Percentiles rank a stretch among this genome's conserved stretches.
Conservation (phyloP, 306 rosid species). For the Medicago arabica region DNA sequence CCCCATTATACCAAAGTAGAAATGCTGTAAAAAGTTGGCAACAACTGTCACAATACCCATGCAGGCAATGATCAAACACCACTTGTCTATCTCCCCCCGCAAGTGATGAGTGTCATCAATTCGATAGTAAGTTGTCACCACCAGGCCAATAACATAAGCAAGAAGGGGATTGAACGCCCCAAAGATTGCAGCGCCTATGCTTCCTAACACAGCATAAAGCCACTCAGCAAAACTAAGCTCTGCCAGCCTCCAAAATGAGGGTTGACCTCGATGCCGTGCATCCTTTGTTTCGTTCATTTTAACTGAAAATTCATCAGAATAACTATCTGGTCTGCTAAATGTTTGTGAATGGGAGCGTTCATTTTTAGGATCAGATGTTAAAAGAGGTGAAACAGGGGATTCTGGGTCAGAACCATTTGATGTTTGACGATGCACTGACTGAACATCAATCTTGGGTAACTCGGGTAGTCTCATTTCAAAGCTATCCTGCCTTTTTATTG, state of each 20-base stretch:
- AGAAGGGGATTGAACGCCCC: slow-evolving; percentile 99
- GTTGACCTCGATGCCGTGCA: slow-evolving; percentile 63
- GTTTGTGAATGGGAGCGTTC: slow-evolving; percentile 99
- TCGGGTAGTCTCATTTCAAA: slow-evolving; percentile 96
- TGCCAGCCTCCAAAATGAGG: slow-evolving; percentile 95
- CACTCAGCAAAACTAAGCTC: slow-evolving; percentile 97
- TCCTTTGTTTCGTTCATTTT: slow-evolving; percentile 58
- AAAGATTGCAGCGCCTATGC: slow-evolving; percentile 97
- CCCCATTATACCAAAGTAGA: slow-evolving; percentile 99
- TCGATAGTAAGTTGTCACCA: slow-evolving; percentile 81
- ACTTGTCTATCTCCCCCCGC: slow-evolving; percentile 70
- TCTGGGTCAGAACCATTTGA: slow-evolving; percentile 96
- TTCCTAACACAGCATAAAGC: slow-evolving; percentile 98
- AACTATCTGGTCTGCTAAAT: slow-evolving; percentile 92
- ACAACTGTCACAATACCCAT: slow-evolving; percentile 96
- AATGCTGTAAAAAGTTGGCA: slow-evolving; percentile 99
- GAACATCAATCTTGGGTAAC: slow-evolving; percentile 94
- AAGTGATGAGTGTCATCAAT: slow-evolving; percentile 48
- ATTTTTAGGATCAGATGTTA: slow-evolving; percentile 95
- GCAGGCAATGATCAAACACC: slow-evolving; percentile 98
- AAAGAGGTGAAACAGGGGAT: slow-evolving; percentile 94
- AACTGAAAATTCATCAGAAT: slow-evolving; percentile 70
- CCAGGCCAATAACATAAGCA: slow-evolving; percentile 90
- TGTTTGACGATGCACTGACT: slow-evolving; percentile 65
- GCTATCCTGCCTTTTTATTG: slow-evolving; percentile 94